Conservation (phyloP, 805 yeast species). For the Wickerhamomyces queroliae region DNA sequence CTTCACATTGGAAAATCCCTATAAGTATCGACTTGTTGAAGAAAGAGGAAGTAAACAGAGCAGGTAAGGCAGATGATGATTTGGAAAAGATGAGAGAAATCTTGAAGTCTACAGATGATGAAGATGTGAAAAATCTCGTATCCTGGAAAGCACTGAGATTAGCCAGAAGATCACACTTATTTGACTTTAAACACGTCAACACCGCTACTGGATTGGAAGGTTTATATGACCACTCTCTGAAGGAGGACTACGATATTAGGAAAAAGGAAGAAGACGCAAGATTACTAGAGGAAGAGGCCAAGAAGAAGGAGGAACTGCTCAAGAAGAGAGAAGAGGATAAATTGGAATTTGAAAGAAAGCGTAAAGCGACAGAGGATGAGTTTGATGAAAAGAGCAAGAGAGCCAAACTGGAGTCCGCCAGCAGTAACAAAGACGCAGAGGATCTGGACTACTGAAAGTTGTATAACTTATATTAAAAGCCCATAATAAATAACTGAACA, state of each 20-base stretch:
- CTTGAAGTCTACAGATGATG: conserved; percentile 3
- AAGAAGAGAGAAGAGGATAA: conserved; percentile 6
- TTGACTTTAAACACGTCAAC: conserved; percentile 30
- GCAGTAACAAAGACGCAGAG: background rate
- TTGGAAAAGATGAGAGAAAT: conserved; percentile 1
- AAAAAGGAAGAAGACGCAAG: conserved; percentile 9
- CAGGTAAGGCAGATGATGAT: conserved; percentile 1
- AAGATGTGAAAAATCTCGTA: conserved; percentile 12
- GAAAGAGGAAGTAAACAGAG: conserved; percentile 6
- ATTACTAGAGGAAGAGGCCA: conserved; percentile 13
- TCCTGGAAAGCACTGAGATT: conserved; percentile 40
- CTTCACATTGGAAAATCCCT: conserved; percentile 31
- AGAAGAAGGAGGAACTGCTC: conserved; percentile 11
- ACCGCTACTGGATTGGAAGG: conserved; percentile 32
- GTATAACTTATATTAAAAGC: background rate
- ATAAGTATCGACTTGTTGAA: conserved; percentile 33
- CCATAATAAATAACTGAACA: no score
- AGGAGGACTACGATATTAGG: conserved; percentile 10
- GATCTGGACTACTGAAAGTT: conserved; percentile 14
- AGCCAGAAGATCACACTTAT: conserved; percentile 30
- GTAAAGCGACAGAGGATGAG: conserved; percentile 14
- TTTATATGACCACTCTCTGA: conserved; percentile 25
- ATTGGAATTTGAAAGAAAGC: conserved; percentile 12
- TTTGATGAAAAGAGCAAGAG: conserved; percentile 15
- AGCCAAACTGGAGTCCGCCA: conserved; percentile 7